These are phyloP conservation scores for Exophiala xenobiotica DNA, from an alignment of 2,329 filamentous ascomycete species.

Conservation along the genomic window DNA sequence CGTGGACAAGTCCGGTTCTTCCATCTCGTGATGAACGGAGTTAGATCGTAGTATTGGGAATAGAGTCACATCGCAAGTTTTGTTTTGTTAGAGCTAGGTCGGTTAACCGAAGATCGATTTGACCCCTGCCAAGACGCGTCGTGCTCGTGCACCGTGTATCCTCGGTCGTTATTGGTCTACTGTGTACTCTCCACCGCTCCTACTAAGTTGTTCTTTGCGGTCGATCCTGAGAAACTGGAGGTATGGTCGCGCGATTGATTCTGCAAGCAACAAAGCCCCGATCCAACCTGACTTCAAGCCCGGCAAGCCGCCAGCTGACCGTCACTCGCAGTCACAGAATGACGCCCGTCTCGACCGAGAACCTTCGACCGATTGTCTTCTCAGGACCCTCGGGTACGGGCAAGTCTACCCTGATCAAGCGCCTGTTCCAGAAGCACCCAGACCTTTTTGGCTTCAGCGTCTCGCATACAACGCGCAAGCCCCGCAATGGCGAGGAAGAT, in stretches of 20 bases:
- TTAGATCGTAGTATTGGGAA: conserved; percentile 17
- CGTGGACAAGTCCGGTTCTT: background rate
- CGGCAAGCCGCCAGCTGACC: background rate
- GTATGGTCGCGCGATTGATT: background rate
- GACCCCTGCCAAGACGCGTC: conserved; percentile 21
- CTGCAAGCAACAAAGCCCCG: background rate
- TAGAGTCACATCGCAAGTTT: conserved; percentile 13
- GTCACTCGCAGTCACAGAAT: conserved; percentile 10
- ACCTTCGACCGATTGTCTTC: conserved; percentile 41
- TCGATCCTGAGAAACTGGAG: background rate
- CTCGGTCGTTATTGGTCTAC: no score
- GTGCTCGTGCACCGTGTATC: no score
- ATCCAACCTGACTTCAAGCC: background rate
- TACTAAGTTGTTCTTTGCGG: background rate
- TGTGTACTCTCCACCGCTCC: conserved; percentile 11
- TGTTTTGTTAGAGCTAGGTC: background rate
- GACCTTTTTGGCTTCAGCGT: conserved; percentile 45
- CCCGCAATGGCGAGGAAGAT: conserved; percentile 71
- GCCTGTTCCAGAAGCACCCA: conserved; percentile 43
- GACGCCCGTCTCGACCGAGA: conserved; percentile 16
- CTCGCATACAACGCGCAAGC: conserved; percentile 74
- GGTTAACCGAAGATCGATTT: background rate
- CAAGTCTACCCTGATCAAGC: conserved; percentile 45
- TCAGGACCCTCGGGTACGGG: conserved; percentile 44
- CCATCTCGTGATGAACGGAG: conserved; percentile 14